These are phyloP conservation scores for Emericellopsis atlantica DNA, from an alignment of 2,329 filamentous ascomycete species.

Conservation along the genomic window DNA sequence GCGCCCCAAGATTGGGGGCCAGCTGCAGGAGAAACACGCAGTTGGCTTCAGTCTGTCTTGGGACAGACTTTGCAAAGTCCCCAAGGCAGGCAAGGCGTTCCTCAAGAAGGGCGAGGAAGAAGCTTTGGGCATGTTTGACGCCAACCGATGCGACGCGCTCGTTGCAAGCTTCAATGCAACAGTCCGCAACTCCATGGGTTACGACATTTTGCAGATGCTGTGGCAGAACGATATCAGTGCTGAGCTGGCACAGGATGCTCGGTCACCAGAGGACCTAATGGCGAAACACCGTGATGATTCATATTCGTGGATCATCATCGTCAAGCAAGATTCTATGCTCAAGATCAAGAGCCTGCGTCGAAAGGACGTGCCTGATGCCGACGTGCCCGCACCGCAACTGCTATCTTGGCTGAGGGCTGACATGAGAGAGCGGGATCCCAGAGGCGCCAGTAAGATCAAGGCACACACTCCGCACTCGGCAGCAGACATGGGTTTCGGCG, in stretches of 20 bases:
- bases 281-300: constrained; percentile 63
- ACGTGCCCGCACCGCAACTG: constrained; percentile 62
- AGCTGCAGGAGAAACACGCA: constrained; percentile 58
- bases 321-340: constrained; percentile 65
- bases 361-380: constrained; percentile 63
- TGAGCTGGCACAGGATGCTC: constrained; percentile 71
- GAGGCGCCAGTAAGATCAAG: constrained; percentile 34
- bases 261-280: constrained; percentile 68
- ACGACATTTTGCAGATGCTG: constrained; percentile 65
- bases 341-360: constrained; percentile 70
- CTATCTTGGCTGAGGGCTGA: constrained; percentile 71
- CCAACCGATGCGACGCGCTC: constrained; percentile 71
- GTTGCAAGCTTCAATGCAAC: constrained; percentile 77
- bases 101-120: constrained; percentile 62
- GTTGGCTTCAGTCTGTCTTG: constrained; percentile 89
- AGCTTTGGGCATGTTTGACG: constrained; percentile 42
- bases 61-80: constrained; percentile 64
- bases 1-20: constrained; percentile 52
- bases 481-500: constrained; percentile 7
- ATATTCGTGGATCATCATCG: constrained; percentile 79
- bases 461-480: constrained; percentile 2
- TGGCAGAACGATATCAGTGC: constrained; percentile 80
- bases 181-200: constrained; percentile 60
- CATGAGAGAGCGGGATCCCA: constrained; percentile 64
- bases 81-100: constrained; percentile 44